Evolutionary conservation across 768 basidiomycete species (phyloP), one percentile per base, ranked within the genome.

Genomic region (Auricularia heimuer): DNA sequence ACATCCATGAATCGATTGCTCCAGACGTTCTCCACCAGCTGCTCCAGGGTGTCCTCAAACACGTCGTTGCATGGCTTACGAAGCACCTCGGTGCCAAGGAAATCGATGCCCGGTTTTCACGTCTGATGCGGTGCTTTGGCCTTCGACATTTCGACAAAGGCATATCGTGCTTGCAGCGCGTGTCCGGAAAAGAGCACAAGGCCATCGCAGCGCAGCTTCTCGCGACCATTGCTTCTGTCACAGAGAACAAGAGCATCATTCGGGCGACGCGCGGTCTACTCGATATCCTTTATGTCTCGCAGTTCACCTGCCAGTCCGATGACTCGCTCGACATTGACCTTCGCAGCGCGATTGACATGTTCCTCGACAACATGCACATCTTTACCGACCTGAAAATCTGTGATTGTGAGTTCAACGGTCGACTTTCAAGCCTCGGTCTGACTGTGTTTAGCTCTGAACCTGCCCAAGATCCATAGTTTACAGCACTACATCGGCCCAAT

Each of bases 231-330:
- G 56, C 56, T 7, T 60, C 56, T 8, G 56, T 24, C 1, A 36
- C 11, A 4, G 56, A 29, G 11, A 10, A 60, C 24, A 33, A 29
- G 56, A n/a, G 42, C 16, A 39, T 62, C 61, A 29, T 63, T 16
- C 36, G 34, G 14, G 69, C 64, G 3, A n/a, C 18, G 12, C 65
- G 64, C 0, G 66, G 69, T 0, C 44, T 69, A 0, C 61, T 76
- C 0, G 69, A 76, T 11, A 75, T 75, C 62, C 67, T 69, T 1
- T 73, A 74, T 61, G 51, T 68, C 1, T 70, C 73, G 1, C 71
- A 72, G 36, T 64, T 61, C 14, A 62, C 65, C 0, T n/a, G 37
- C 3, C 69, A 70, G 44, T 68, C 68, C 0, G 61, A 67, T 0
- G 34, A 35, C 0, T 67, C 70, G 0, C 69, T 74, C 7, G 1